Evolutionary conservation across 306 rosid species (phyloP).

Genomic region (Notholithocarpus densiflorus): DNA sequence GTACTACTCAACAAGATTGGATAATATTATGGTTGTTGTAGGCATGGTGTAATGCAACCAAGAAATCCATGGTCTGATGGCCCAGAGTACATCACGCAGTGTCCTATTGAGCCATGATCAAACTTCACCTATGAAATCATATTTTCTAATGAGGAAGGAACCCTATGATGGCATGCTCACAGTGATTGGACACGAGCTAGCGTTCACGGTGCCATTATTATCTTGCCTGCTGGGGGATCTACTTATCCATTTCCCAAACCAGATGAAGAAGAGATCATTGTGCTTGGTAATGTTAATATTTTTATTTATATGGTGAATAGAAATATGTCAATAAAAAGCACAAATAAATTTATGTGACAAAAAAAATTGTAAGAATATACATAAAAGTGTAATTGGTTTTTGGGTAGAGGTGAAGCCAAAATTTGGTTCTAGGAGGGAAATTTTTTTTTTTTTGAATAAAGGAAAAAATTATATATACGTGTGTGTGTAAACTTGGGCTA

Average conservation of each 20-base stretch:
- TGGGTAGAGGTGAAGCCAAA: too few species aligned
- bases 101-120: slow-evolving; percentile 28
- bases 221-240: slow-evolving; percentile 5
- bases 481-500: too few species aligned
- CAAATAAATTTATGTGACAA: too few species aligned
- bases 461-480: too few species aligned
- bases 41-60: slow-evolving; percentile 43
- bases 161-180: slow-evolving; percentile 48
- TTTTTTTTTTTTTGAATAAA: too few species aligned
- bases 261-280: slow-evolving; percentile 3
- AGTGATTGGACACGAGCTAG: slow-evolving; percentile 40
- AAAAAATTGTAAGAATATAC: too few species aligned
- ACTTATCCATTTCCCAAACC: slow-evolving; percentile 28
- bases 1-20: too few species aligned
- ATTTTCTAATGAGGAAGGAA: slow-evolving; percentile 38
- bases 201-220: slow-evolving; percentile 30
- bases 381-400: too few species aligned
- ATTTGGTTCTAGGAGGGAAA: too few species aligned
- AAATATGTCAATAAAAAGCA: too few species aligned
- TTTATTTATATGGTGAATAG: too few species aligned
- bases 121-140: slow-evolving; percentile 30
- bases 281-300: slow-evolving; percentile 12
- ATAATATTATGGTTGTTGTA: background rate
- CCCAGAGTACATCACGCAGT: slow-evolving; percentile 37
- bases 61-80: slow-evolving; percentile 44